Base-by-base conservation (phyloP, 73 alveolate genomes). In the Durusdinium trenchii region DNA sequence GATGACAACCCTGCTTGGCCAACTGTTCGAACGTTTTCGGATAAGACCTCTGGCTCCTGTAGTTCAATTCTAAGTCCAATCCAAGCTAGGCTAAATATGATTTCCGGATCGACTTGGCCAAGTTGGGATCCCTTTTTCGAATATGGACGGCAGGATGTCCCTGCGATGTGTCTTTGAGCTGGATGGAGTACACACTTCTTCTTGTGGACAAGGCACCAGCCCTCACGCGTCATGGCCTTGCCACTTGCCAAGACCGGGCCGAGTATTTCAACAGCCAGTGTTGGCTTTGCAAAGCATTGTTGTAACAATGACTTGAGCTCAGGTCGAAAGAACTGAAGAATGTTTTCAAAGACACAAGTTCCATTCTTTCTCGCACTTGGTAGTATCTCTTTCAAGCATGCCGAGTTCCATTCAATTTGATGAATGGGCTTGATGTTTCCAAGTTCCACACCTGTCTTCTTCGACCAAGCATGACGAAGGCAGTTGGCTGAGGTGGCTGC, bases 371-470 rank as follows among this genome's bases (percentile, higher is more conserved):
- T 6, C 3, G 87, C 87, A 3, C 42, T 2, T 2, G 87, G 87
- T n/a, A 78, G 36, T n/a, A 78, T 7, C 40, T 78, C 87, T 78
- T 78, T 78, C 54, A 78, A 54, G 43, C 87, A 78, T 9, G 54
- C 40, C 14, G 32, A 2, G 45, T 78, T 78, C 87, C 87, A 78
- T 45, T 78, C 87, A 16, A 78, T 45, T 46, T 78, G 87, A 28
- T 43, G 60, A 14, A 78, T 26, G 16, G 60, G 40, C 23, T 45
- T 78, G 54, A 45, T 26, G n/a, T 18, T 6, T 20, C 62, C 87
- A 9, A 78, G 62, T 45, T 42, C 54, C 60, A 78, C 87, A 28
- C 62, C 62, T 7, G 43, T 9, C 10, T 45, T 40, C 62, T 26
- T 40, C 7, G 62, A 43, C 62, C 54, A 78, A 20, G 36, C 43